Percentiles rank a stretch among this genome's conserved stretches.
Conservation (phyloP, 106 monocot species). For the Posidonia australis region DNA sequence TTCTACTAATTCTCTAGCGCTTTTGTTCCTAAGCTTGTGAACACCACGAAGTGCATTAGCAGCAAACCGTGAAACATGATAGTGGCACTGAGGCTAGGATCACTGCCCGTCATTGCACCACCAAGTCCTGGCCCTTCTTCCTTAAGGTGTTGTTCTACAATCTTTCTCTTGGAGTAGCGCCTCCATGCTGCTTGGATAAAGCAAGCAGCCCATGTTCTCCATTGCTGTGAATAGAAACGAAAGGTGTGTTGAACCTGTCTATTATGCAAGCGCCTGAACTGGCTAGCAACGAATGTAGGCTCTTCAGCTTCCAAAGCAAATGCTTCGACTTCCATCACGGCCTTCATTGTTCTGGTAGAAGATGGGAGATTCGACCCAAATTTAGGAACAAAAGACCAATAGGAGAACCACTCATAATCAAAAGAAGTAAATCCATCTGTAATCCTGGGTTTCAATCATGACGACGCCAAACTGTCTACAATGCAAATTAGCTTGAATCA, state of each 20-base stretch:
- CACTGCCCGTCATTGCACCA: neutral
- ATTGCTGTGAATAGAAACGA: neutral
- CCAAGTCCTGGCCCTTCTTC: conserved; percentile 3
- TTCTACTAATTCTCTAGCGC: conserved; percentile 22
- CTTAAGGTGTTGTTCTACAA: conserved; percentile 25
- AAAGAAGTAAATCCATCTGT: no score
- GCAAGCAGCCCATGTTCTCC: conserved; percentile 3
- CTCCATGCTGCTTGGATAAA: conserved; percentile 7
- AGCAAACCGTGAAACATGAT: conserved; percentile 51
- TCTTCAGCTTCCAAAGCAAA: neutral
- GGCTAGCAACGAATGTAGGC: neutral
- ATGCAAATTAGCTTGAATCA: no score
- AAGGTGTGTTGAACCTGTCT: neutral
- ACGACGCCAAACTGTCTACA: no score
- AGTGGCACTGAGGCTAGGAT: conserved; percentile 38
- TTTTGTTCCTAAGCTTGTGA: conserved; percentile 29
- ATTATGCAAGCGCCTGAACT: neutral
- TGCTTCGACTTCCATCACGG: neutral
- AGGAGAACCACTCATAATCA: no score
- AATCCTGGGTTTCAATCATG: no score
- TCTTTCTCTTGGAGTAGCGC: conserved; percentile 2
- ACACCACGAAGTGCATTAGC: conserved; percentile 51
- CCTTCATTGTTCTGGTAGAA: neutral
- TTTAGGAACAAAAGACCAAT: no score
- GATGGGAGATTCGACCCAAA: neutral